These are phyloP conservation scores for Stephania yunnanensis DNA, from an alignment of 164 flowering plant genomes.

Conservation along the genomic window DNA sequence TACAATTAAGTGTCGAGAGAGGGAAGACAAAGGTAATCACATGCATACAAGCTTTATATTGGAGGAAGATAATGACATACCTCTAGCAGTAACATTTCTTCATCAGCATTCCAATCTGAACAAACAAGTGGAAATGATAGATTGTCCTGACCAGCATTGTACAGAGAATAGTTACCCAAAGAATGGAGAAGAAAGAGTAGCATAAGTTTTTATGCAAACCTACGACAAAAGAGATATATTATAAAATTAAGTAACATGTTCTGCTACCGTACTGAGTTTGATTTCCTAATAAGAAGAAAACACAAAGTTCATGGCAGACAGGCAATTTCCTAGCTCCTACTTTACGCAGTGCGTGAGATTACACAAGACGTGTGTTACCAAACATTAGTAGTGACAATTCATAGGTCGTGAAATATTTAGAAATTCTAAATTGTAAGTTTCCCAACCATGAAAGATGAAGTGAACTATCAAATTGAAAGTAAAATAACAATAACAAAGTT, in stretches of 20 bases:
- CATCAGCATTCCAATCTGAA: conserved; percentile 98
- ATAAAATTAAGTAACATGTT: background rate
- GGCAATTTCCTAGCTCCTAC: background rate
- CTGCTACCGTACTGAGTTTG: background rate
- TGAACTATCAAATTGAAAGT: too few species aligned
- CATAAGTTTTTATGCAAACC: background rate
- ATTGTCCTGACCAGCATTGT: conserved; percentile 54
- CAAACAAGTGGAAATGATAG: conserved; percentile 80
- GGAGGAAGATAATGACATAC: conserved; percentile 26
- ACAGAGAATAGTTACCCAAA: background rate
- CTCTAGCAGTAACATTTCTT: conserved; percentile 89
- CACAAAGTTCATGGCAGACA: background rate
- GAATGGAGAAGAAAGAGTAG: background rate
- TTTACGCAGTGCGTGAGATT: background rate
- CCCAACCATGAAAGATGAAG: too few species aligned
- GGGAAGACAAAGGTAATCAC: background rate
- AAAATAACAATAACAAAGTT: background rate
- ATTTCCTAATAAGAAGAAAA: background rate
- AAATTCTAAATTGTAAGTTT: too few species aligned
- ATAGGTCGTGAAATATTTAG: too few species aligned
- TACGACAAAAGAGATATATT: background rate
- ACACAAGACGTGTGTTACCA: background rate
- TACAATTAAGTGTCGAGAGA: background rate
- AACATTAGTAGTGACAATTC: too few species aligned
- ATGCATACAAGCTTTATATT: background rate